phyloP scores from a whole-genome alignment of 2,329 filamentous ascomycete genomes.

The Proliferodiscus dingleyae region DNA sequence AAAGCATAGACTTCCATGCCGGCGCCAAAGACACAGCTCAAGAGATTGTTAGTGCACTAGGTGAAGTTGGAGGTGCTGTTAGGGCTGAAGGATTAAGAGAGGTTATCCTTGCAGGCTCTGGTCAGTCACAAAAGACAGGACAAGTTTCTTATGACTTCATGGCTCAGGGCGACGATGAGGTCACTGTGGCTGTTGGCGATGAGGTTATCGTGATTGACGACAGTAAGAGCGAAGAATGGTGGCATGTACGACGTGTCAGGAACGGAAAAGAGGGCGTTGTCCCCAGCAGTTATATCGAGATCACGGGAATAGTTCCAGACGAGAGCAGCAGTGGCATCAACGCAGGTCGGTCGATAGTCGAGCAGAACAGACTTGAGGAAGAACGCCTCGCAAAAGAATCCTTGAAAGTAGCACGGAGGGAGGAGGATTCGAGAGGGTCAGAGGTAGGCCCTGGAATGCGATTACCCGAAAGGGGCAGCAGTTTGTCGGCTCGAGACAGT shows the following conservation, averaged over 20 bases:
- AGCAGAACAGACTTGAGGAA: constrained; percentile 76
- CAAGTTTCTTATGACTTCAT: constrained; percentile 91
- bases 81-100: constrained; percentile 80
- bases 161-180: constrained; percentile 94
- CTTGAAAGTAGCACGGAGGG: constrained; percentile 53
- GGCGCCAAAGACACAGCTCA: constrained; percentile 95
- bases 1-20: constrained; percentile 94
- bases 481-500: constrained; percentile 62
- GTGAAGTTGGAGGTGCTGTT: constrained; percentile 82
- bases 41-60: constrained; percentile 83
- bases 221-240: constrained; percentile 93
- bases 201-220: constrained; percentile 90
- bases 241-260: constrained; percentile 86
- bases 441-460: constrained; percentile 75
- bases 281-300: constrained; percentile 91
- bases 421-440: constrained; percentile 53
- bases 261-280: constrained; percentile 95
- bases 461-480: constrained; percentile 75
- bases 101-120: constrained; percentile 74
- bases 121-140: constrained; percentile 71
- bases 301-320: constrained; percentile 61
- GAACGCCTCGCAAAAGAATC: constrained; percentile 78
- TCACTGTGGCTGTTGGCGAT: constrained; percentile 83
- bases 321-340: constrained; percentile 51
- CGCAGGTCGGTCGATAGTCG: constrained; percentile 62